Base-by-base conservation (phyloP, 306 rosid species). In the Quercus engelmannii region DNA sequence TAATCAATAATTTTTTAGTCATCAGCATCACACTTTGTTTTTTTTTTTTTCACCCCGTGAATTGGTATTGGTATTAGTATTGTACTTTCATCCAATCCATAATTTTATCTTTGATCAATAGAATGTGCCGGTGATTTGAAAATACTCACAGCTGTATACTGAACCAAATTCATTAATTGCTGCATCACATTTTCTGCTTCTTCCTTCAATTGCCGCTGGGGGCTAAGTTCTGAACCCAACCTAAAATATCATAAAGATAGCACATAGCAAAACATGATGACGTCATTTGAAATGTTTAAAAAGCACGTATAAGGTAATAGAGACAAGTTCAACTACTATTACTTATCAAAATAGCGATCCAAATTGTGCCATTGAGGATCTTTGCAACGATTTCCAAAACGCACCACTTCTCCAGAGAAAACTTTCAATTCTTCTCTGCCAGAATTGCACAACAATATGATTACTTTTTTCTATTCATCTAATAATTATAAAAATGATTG, bases 331-430 rank as follows among this genome's bases (percentile, higher is more conserved):
- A 51, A 71, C 31, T n/a, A 73, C 8, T 57, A 21, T 87, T 93
- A 96, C 99, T 91, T 96, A 68, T 91, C 96, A 82, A 96, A 96
- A 84, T 91, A 96, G 85, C 99, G 94, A 78, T 96, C 86, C 81
- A 96, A 84, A 79, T 96, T 86, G 83, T 96, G 99, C 99, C 99
- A 96, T 74, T 96, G 99, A 82, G 99, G 99, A 89, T 96, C 98
- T 88, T 91, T 93, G 79, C 99, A 96, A 73, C 94, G 97, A 89
- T 96, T 96, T 81, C 99, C 99, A 83, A 96, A 96, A 25, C 99
- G 98, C 41, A 96, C 97, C 80, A 96, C 98, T 89, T 96, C 99
- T 65, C 98, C 92, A 5, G 92, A 86, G 85, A 96, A 96, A 59
- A 93, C 85, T 85, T 87, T 90, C 85, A 96, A 85, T 75, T 96